Base-by-base conservation (phyloP, 768 basidiomycete genomes). In the Crassisporium funariophilum region DNA sequence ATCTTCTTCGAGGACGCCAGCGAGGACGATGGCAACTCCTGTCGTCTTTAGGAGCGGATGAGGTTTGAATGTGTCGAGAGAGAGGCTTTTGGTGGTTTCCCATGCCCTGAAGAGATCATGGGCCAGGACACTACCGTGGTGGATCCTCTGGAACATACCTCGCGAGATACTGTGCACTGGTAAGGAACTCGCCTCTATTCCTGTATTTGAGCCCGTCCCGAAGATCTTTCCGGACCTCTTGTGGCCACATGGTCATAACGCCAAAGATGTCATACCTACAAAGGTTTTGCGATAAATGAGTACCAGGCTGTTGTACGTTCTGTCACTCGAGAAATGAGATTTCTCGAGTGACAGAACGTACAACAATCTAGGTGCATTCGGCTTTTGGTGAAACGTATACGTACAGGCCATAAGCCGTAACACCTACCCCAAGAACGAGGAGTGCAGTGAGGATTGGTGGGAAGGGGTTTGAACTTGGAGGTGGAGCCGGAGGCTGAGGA, bases 121-220 rank as follows among this genome's bases (percentile, higher is more conserved):
- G 6, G 20, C 16, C 6, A 19, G 6, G 10, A 25, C 16, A 27
- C 8, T 16, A 35, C 27, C 29, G n/a, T 17, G 42, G 16, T 41
- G 21, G 13, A 27, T 5, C 10, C n/a, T 11, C n/a, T 16, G 17
- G 31, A 36, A 63, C 77, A 44, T 46, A 87, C 87, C 78, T 73
- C 40, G 63, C 57, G 25, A 88, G 68, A 56, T 75, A 82, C 23
- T 71, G 68, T 48, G 75, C 72, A 52, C 82, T 81, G 42, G 76
- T 61, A 8, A 63, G 66, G 8, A 75, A 54, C 57, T 89, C 79
- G 2, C 76, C 79, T 46, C 79, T 75, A 42, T 80, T 67, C 56
- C 78, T 84, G 2, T 84, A 84, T 47, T 75, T 75, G 34, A 90
- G 71, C 2, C 83, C 88, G 2, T 73, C 75, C 5, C 85, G 82